Conservation (phyloP, 495 filamentous ascomycete genomes). For the Sphaerosporella brunnea region DNA sequence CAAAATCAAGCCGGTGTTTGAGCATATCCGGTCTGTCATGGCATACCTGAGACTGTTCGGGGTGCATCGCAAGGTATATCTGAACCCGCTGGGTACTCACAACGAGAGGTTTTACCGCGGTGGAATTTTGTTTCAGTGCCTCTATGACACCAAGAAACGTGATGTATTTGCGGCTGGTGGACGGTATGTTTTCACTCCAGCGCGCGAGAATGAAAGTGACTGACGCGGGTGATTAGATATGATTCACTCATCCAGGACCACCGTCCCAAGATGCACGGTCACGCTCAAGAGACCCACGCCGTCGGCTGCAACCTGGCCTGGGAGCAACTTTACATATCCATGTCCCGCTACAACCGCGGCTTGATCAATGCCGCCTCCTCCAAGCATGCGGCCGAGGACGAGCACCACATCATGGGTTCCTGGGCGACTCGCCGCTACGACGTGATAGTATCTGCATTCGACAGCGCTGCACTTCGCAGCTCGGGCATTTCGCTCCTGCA, state of each 20-base stretch:
- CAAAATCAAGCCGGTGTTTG: conserved; percentile 50
- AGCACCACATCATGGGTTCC: conserved; percentile 14
- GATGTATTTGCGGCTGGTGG: conserved; percentile 89
- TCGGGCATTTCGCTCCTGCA: conserved; percentile 56
- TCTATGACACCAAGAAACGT: conserved; percentile 67
- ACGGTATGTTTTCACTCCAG: neutral
- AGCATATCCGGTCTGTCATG: conserved; percentile 58
- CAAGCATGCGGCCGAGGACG: conserved; percentile 8
- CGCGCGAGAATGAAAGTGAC: neutral
- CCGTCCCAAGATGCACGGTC: conserved; percentile 37
- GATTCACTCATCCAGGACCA: conserved; percentile 66
- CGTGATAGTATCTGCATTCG: conserved; percentile 74
- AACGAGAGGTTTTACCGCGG: conserved; percentile 87
- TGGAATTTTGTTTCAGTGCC: conserved; percentile 75
- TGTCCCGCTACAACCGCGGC: conserved; percentile 34
- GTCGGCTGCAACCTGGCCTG: conserved; percentile 88
- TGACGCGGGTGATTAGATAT: conserved; percentile 41
- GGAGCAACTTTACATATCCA: conserved; percentile 53
- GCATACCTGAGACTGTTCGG: conserved; percentile 57
- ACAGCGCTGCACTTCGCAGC: conserved; percentile 55
- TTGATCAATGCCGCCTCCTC: conserved; percentile 7
- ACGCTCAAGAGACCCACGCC: conserved; percentile 42
- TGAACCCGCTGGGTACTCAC: conserved; percentile 69
- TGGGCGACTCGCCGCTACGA: conserved; percentile 48
- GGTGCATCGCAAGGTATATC: conserved; percentile 59